Percentiles rank a stretch among this genome's conserved stretches.
Conservation (phyloP, 2,329 filamentous ascomycete genomes). For the Neopestalotiopsis sp. region DNA sequence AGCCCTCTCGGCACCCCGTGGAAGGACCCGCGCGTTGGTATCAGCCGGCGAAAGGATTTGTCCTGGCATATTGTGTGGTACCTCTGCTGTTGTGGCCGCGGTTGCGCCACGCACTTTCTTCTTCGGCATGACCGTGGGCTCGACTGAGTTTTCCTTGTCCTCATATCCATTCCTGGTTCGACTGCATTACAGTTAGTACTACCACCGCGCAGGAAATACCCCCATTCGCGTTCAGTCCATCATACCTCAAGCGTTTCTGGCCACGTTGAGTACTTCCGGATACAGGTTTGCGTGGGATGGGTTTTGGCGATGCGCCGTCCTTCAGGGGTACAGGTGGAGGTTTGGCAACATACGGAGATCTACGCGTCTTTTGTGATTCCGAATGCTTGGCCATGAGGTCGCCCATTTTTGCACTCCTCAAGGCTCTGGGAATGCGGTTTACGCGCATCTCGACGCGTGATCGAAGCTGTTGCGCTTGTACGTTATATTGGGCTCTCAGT, state of each 20-base stretch:
- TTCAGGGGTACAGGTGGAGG: constrained; percentile 58
- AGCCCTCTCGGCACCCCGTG: constrained; percentile 5
- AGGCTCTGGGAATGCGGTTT: constrained; percentile 83
- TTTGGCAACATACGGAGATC: constrained; percentile 32
- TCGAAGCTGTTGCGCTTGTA: constrained; percentile 84
- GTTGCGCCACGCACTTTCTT: constrained; percentile 61
- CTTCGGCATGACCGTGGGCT: constrained; percentile 69
- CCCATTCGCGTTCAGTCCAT: not conserved
- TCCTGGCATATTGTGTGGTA: constrained; percentile 49
- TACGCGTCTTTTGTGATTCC: constrained; percentile 47
- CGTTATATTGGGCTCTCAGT: constrained; percentile 84
- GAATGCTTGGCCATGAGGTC: constrained; percentile 69
- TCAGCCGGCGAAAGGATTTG: constrained; percentile 83
- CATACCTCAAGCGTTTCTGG: constrained; percentile 60
- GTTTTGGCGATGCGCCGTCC: constrained; percentile 45
- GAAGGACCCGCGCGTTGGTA: constrained; percentile 73
- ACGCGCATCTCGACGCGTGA: constrained; percentile 91
- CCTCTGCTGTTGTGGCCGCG: constrained; percentile 44
- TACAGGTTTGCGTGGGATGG: constrained; percentile 41
- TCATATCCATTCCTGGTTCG: constrained; percentile 62
- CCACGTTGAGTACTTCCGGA: constrained; percentile 36
- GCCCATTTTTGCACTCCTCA: constrained; percentile 82
- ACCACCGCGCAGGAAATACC: constrained; percentile 16
- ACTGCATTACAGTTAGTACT: constrained; percentile 46
- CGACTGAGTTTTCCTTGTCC: constrained; percentile 79